A percentile compares a stretch with the other conserved stretches of the same genome.
phyloP scores from a whole-genome alignment of 495 filamentous ascomycete genomes.

The Aspergillus avenaceus region DNA sequence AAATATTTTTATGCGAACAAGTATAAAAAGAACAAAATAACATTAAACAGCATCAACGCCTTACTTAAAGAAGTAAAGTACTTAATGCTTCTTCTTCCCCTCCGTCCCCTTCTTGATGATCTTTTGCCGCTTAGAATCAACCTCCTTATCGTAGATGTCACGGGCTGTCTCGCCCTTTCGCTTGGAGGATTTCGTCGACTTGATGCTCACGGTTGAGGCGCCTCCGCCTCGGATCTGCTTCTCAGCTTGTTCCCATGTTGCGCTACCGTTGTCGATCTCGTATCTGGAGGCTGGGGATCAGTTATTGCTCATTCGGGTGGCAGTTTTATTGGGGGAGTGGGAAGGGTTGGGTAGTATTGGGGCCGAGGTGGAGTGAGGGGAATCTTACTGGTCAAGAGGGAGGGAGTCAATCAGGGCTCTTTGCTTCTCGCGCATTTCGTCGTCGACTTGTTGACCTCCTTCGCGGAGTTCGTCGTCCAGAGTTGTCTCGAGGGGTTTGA shows the following conservation, averaged over 20 bases:
- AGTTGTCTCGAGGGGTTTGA: conserved; percentile 62
- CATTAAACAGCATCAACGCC: too few relatives aligned
- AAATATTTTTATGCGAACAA: conserved; percentile 8
- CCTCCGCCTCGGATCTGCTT: conserved; percentile 62
- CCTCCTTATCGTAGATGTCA: conserved; percentile 43
- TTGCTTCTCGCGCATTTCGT: conserved; percentile 69
- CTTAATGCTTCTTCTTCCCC: conserved; percentile 30
- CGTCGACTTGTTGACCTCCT: conserved; percentile 70
- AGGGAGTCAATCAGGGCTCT: conserved; percentile 83
- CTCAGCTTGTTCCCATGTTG: conserved; percentile 81
- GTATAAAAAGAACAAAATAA: background rate
- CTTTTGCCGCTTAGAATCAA: conserved; percentile 47
- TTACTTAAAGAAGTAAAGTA: too few relatives aligned
- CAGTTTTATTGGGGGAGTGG: too few relatives aligned
- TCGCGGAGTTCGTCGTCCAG: conserved; percentile 85
- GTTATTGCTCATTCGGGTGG: conserved; percentile 38
- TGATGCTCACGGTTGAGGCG: conserved; percentile 77
- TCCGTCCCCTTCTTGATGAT: conserved; percentile 52
- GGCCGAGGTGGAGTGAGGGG: conserved; percentile 2
- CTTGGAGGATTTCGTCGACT: conserved; percentile 63
- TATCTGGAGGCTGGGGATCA: conserved; percentile 57
- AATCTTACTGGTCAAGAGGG: conserved; percentile 78
- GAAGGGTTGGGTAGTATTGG: too few relatives aligned
- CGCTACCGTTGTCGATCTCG: conserved; percentile 67
- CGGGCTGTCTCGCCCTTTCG: conserved; percentile 65